Evolutionary conservation across 2,329 filamentous ascomycete genomes (phyloP), one percentile per base, ranked within the genome.

Genomic region (Ramichloridium luteum): DNA sequence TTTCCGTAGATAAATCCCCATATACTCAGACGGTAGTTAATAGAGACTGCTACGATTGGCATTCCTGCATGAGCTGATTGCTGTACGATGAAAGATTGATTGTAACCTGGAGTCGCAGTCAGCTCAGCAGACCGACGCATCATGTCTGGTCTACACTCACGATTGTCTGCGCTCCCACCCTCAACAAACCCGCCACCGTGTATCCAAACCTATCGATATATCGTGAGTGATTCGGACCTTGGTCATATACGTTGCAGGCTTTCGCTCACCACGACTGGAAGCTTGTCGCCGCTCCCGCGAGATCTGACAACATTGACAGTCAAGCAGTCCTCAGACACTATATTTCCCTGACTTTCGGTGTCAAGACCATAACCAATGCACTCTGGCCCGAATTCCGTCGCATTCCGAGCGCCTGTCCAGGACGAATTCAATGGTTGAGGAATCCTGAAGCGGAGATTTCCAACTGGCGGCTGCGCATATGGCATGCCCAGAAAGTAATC

Each of bases 1-100:
- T 53, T 53, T 13, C 65, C 74, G 12, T 72, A 69, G 14, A 81
- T 53, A 54, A 86, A 84, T 0, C 80, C 80, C 45, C 82, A 64
- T 5, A 71, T 66, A 3, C 74, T 72, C 31, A 81, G 64, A 6
- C 77, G 67, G 51, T 80, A 73, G 55, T 70, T 72, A 52, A 76
- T 67, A 50, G 63, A 69, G 32, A 78, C 62, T 13, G 62, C 69
- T 18, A 80, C 57, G 27, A 79, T 51, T 14, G 51, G 53, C 31
- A 49, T 45, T 2, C 43, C 46, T 3, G 37, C 34, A 26, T 49
- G 36, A 3, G 32, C 37, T 9, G 42, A 36, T 18, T 50, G 39
- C 28, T 51, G 37, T 5, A 51, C 47, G 30, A 51, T 49, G 35
- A 47, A 50, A 6, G 45, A 43, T 27, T 44, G 43, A 22, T 52